Base-by-base conservation (phyloP, 192 early-diverging fungal genomes). In the Linnemannia elongata region DNA sequence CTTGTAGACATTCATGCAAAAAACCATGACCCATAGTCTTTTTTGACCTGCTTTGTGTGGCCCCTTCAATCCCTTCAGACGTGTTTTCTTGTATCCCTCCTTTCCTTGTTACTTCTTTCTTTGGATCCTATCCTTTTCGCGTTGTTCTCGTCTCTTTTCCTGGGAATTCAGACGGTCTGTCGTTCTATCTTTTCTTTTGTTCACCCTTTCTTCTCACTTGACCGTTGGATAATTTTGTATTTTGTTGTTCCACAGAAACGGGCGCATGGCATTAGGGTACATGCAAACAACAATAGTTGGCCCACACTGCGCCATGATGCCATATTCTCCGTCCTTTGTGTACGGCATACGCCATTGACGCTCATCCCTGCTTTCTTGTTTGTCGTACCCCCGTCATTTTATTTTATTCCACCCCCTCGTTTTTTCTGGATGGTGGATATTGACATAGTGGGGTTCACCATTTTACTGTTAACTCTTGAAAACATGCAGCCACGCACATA, bases 191-290 rank as follows among this genome's bases (percentile, higher is more conserved):
- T 60, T 27, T 60, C 60, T 44, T 44, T 30, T 1, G 2, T 30
- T 63, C 30, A 9, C 12, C 13, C 0, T 66, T 66, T 30, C 24
- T 63, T 30, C 8, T 27, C 9, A 4, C 22, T 66, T 66, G n/a
- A 66, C 60, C 60, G 60, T 66, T 66, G 60, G 10, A 33, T 10
- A 20, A 18, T 52, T 74, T 74, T 74, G 39, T 74, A 9, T 76
- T 38, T 63, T 18, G 15, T 39, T 68, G 77, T 78, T 78, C 69
- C 77, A 78, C 77, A 78, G 77, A 49, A 71, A 71, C 30, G 69
- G 68, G 36, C 70, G 69, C 77, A 69, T 78, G 77, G 77, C 77
- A 41, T 78, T 42, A 57, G 55, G 77, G 69, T 15, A 45, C 22
- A n/a, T 38, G 41, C 30, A 57, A 38, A 52, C 18, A 36, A 24